phyloP scores from a whole-genome alignment of 2,329 filamentous ascomycete species.

The Colletotrichum godetiae region DNA sequence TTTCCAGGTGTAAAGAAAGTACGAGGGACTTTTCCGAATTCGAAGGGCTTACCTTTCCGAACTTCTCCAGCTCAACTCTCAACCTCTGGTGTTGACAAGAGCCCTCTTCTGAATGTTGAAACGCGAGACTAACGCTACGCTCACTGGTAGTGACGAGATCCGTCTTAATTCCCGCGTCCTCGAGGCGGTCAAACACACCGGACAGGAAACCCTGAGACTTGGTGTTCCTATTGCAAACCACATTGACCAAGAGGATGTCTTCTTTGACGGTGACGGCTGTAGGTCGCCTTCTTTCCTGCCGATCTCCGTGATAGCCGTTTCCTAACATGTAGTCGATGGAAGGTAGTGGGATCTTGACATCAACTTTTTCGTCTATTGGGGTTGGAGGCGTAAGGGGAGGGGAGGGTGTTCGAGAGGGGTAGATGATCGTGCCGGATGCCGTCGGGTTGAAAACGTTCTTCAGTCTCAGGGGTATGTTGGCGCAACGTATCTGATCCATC shows the following conservation, averaged over 20 bases:
- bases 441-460: slow-evolving; percentile 91
- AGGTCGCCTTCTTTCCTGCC: slow-evolving; percentile 66
- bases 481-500: slow-evolving; percentile 94
- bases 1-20: no score
- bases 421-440: slow-evolving; percentile 81
- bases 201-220: slow-evolving; percentile 97
- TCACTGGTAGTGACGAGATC: slow-evolving; percentile 97
- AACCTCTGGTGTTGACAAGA: slow-evolving; percentile 73
- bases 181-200: slow-evolving; percentile 92
- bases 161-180: slow-evolving; percentile 87
- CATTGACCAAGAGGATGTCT: slow-evolving; percentile 95
- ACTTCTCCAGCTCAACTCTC: slow-evolving; percentile 78
- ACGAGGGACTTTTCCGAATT: slow-evolving; percentile 50
- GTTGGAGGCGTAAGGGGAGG: slow-evolving; percentile 68
- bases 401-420: slow-evolving; percentile 74
- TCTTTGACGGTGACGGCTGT: slow-evolving; percentile 97
- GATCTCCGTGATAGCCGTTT: slow-evolving; percentile 14
- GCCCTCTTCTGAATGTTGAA: slow-evolving; percentile 80
- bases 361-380: slow-evolving; percentile 48
- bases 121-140: slow-evolving; percentile 96
- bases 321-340: slow-evolving; percentile 26
- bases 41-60: slow-evolving; percentile 85
- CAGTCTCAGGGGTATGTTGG: slow-evolving; percentile 85
- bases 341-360: slow-evolving; percentile 58
- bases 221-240: slow-evolving; percentile 96